These are phyloP conservation scores for Pilaira anomala DNA, from an alignment of 192 early-diverging fungal genomes.

Conservation along the genomic window DNA sequence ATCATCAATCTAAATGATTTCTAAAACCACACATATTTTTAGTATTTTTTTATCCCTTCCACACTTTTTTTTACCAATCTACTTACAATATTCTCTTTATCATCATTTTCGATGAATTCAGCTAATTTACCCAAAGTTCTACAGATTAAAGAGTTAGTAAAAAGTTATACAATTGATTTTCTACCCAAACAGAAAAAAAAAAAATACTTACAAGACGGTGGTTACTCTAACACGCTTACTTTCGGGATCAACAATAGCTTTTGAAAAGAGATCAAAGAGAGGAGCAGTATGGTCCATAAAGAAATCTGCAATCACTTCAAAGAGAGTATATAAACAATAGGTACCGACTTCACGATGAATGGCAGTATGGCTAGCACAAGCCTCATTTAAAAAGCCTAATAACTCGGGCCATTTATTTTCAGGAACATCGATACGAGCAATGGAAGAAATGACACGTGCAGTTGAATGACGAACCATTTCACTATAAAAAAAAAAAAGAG, in stretches of 20 bases:
- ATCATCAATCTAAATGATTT: too few relatives aligned
- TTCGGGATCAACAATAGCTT: conserved; percentile 76
- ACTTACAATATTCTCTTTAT: conserved; percentile 60
- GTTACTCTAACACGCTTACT: conserved; percentile 75
- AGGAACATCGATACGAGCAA: conserved; percentile 78
- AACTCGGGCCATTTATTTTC: conserved; percentile 75
- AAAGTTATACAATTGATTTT: too few relatives aligned
- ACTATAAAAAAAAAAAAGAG: conserved; percentile 32
- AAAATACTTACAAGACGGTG: conserved; percentile 58
- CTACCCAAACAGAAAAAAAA: not conserved
- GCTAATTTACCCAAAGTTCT: conserved; percentile 15
- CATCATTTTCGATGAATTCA: conserved; percentile 19
- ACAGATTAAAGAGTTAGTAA: not conserved
- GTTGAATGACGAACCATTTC: conserved; percentile 70
- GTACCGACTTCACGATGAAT: conserved; percentile 84
- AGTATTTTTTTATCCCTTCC: too few relatives aligned
- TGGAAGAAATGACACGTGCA: conserved; percentile 80
- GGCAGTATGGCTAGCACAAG: conserved; percentile 66
- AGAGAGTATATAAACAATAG: conserved; percentile 80
- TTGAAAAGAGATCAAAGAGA: conserved; percentile 71
- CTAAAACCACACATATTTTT: too few relatives aligned
- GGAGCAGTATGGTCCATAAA: conserved; percentile 59
- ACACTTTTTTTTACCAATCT: too few relatives aligned
- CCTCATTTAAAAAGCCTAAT: conserved; percentile 74
- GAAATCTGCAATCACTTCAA: conserved; percentile 78